Evolutionary conservation across 2,329 filamentous ascomycete genomes (phyloP).

Genomic region (Ophiostoma ulmi): DNA sequence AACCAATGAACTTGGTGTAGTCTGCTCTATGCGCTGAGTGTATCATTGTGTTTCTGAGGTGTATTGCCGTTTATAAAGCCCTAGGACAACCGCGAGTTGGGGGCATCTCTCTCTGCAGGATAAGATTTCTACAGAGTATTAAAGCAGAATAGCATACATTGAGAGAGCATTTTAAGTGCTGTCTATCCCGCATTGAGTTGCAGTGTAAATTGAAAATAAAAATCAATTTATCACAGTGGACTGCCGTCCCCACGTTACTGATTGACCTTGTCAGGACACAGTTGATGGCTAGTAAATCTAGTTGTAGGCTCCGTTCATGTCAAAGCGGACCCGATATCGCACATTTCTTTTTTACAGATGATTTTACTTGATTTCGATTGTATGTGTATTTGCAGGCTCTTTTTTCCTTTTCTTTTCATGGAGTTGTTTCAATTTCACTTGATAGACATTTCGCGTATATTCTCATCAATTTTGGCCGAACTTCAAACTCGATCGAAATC

Average conservation of each 20-base stretch:
- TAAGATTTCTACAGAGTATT: too few species aligned
- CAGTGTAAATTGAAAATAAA: neutral
- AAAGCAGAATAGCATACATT: neutral
- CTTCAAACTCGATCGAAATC: neutral
- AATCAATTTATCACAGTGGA: neutral
- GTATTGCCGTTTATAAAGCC: too few species aligned
- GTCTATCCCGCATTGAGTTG: neutral
- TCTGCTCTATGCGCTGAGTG: too few species aligned
- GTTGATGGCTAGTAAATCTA: neutral
- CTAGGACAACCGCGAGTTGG: too few species aligned
- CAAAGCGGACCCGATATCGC: conserved; percentile 12
- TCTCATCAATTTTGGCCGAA: neutral
- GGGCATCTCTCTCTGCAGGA: too few species aligned
- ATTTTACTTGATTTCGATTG: neutral
- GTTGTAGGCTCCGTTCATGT: neutral
- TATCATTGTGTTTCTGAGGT: too few species aligned
- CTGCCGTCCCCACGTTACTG: neutral
- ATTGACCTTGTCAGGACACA: neutral
- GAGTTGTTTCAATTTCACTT: neutral
- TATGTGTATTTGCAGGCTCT: neutral
- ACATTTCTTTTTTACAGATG: neutral
- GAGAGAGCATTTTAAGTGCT: neutral
- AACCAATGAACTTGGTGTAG: too few species aligned
- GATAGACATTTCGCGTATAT: neutral
- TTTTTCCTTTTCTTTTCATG: neutral